Conservation (phyloP, 257 asterid species). For the Plantago elongata region DNA sequence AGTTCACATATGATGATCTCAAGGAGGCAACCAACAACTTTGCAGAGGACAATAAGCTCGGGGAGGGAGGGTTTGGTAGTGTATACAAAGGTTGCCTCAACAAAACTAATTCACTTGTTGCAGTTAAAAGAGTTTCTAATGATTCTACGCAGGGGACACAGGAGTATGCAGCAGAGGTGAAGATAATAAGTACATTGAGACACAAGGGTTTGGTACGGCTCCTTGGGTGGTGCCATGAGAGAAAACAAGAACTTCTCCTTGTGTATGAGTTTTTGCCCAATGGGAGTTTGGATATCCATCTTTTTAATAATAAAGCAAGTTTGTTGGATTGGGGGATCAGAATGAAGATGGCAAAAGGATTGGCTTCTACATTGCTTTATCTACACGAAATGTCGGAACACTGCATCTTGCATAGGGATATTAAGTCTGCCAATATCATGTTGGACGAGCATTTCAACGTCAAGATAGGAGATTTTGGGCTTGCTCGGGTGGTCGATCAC, state of each 20-base stretch:
- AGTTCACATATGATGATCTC: slow-evolving; percentile 21
- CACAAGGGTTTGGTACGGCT: slow-evolving; percentile 28
- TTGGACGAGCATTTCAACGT: slow-evolving; percentile 20
- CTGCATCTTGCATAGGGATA: slow-evolving; percentile 29
- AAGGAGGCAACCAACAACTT: slow-evolving; percentile 15
- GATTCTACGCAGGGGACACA: slow-evolving; percentile 27
- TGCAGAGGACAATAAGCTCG: slow-evolving; percentile 21
- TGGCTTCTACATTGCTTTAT: slow-evolving; percentile 19
- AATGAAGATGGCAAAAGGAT: slow-evolving; percentile 11
- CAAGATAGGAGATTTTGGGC: slow-evolving; percentile 22
- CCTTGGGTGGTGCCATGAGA: slow-evolving; percentile 31
- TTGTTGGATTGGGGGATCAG: slow-evolving; percentile 14
- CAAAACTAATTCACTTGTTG: slow-evolving; percentile 12
- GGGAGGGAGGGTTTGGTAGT: slow-evolving; percentile 32
- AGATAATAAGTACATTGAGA: slow-evolving; percentile 28
- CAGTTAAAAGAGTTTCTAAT: slow-evolving; percentile 28
- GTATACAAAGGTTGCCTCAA: slow-evolving; percentile 23
- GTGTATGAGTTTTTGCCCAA: slow-evolving; percentile 28
- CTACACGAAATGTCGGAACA: slow-evolving; percentile 26
- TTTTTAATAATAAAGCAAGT: slow-evolving; percentile 2
- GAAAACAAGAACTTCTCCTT: slow-evolving; percentile 20
- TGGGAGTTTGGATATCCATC: slow-evolving; percentile 27
- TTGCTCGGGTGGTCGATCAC: slow-evolving; percentile 17
- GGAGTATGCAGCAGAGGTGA: slow-evolving; percentile 30
- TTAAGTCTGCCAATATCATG: slow-evolving; percentile 23